Base-by-base conservation (phyloP, 345 rosid genomes). In the Xanthoceras sorbifolium region DNA sequence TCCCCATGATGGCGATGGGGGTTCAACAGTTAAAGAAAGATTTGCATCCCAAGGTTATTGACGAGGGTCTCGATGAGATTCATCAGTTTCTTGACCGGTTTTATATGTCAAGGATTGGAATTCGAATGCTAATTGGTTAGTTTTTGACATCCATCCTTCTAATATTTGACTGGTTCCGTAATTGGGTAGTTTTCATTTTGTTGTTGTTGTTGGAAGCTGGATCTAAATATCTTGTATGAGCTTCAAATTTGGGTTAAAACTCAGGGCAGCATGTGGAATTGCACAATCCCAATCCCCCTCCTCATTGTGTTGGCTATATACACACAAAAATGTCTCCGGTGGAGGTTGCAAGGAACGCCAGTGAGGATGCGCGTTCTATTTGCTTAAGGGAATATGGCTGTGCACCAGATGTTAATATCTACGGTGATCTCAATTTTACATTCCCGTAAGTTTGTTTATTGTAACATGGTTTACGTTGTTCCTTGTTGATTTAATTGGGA, bases 251-350 rank as follows among this genome's bases (percentile, higher is more conserved):
- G 70, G 78, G 71, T 84, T 57, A 78, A 82, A 82, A 71, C 85
- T 61, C 95, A 94, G 99, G 97, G 87, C 98, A 97, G 90, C 99
- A 97, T 65, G 99, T 97, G 78, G 97, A 97, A 85, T 82, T 97
- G 88, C 99, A 97, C 84, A 94, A 94, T 83, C 95, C 95, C 52
- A 89, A 91, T 29, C 97, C 99, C 4, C 90, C 90, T 74, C 97
- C 90, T 67, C 87, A 91, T 77, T 83, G 86, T 15, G 88, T 97
- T 60, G 99, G 99, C 48, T 94, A 85, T 82, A 97, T 97, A 82
- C 86, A 97, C 81, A 92, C 98, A 38, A 92, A 89, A 84, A 94
- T 92, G 98, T 97, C 99, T 82, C 99, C 99, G 0, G 66, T 94
- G 84, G 91, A 88, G 85, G 93, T 94, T 60, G 97, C 99, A 3